These are phyloP conservation scores for Babesia divergens DNA, from an alignment of 169 alveolate species.

Conservation along the genomic window DNA sequence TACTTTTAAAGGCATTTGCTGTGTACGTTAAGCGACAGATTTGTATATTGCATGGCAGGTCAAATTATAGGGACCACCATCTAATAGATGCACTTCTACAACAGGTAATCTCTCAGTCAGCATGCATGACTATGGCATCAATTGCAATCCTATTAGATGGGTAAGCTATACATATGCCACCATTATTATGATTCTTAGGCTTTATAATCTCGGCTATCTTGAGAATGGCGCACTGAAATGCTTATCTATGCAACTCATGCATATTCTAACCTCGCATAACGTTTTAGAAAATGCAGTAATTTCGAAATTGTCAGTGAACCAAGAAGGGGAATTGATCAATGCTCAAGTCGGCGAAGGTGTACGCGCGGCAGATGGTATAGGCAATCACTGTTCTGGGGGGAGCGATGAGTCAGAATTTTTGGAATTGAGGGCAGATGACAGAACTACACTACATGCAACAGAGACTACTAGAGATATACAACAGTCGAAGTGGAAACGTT, in stretches of 20 bases:
- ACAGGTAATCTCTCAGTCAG: background rate
- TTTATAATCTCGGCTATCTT: background rate
- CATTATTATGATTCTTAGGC: background rate
- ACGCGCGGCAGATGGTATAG: no score
- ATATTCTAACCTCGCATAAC: background rate
- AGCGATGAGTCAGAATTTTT: no score
- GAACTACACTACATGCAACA: no score
- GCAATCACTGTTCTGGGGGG: no score
- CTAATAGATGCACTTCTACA: background rate
- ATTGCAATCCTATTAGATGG: constrained; percentile 8
- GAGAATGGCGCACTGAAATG: background rate
- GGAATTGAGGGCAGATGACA: no score
- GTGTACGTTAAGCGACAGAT: background rate
- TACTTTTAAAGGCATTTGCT: constrained; percentile 47
- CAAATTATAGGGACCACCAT: background rate
- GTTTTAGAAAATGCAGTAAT: no score
- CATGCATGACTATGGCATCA: background rate
- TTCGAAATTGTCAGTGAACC: background rate
- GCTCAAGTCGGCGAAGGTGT: no score
- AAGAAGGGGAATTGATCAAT: no score
- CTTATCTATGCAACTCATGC: background rate
- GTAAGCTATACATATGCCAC: background rate
- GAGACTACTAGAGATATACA: no score
- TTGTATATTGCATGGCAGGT: background rate
- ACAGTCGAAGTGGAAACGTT: no score